Conservation (phyloP, 1,139 yeast genomes). For the Lodderomyces elongisporus region DNA sequence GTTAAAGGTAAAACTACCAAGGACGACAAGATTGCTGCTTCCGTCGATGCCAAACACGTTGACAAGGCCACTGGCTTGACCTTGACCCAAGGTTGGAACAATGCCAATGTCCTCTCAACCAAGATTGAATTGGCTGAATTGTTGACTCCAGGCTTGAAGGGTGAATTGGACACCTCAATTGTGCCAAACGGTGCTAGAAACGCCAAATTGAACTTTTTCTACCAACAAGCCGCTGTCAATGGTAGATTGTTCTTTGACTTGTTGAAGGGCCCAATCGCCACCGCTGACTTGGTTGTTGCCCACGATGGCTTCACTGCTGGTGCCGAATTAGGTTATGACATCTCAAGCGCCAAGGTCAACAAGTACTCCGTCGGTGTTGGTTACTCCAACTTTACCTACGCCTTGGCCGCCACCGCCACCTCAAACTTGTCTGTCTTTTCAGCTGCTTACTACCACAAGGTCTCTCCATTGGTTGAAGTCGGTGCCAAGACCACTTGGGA, state of each 20-base stretch:
- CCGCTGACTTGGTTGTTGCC: conserved; percentile 92
- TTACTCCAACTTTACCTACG: conserved; percentile 82
- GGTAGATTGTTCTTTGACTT: conserved; percentile 95
- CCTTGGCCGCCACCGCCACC: conserved; percentile 84
- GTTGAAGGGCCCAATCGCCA: conserved; percentile 91
- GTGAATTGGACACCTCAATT: conserved; percentile 84
- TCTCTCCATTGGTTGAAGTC: conserved; percentile 85
- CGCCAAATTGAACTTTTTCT: conserved; percentile 87
- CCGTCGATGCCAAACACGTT: conserved; percentile 85
- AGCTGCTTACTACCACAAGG: conserved; percentile 97
- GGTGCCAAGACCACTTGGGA: conserved; percentile 98
- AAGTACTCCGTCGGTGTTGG: conserved; percentile 94
- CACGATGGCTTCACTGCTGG: conserved; percentile 97
- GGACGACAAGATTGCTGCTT: conserved; percentile 81
- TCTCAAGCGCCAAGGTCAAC: conserved; percentile 86
- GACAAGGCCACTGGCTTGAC: conserved; percentile 94
- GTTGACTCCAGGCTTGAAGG: conserved; percentile 91
- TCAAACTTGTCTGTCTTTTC: conserved; percentile 87
- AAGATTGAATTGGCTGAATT: conserved; percentile 90
- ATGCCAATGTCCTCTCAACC: conserved; percentile 87
- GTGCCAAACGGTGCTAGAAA: conserved; percentile 85
- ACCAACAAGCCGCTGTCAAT: conserved; percentile 88
- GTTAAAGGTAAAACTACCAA: conserved; percentile 88
- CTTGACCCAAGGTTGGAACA: conserved; percentile 96
- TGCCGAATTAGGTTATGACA: conserved; percentile 96